Evolutionary conservation across 192 early-diverging fungal species (phyloP).

Genomic region (Umbelopsis sp.): DNA sequence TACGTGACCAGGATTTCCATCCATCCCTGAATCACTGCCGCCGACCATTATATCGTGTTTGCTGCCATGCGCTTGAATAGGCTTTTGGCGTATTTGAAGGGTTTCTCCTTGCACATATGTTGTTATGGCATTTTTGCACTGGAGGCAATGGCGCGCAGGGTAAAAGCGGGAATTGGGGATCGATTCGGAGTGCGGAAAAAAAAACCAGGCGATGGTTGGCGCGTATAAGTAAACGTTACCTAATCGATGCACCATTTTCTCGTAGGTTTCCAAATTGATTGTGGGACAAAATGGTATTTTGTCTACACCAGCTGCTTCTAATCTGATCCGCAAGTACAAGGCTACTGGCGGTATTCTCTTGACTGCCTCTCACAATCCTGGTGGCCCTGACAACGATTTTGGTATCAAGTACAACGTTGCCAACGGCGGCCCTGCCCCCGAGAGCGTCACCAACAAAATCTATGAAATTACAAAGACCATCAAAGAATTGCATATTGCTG

Average conservation of each 20-base stretch:
- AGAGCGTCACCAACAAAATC: constrained; percentile 92
- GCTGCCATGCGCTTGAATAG: no score
- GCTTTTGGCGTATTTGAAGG: no score
- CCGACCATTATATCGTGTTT: no score
- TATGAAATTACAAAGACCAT: constrained; percentile 82
- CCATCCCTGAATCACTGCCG: no score
- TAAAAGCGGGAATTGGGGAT: not conserved
- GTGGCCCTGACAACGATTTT: constrained; percentile 97
- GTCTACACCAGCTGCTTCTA: constrained; percentile 94
- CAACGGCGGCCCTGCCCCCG: constrained; percentile 98
- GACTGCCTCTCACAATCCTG: constrained; percentile 99
- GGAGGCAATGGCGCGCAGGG: no score
- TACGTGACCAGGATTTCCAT: no score
- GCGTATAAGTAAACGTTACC: constrained; percentile 1
- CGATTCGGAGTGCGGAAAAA: no score
- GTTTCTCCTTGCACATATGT: no score
- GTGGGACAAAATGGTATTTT: constrained; percentile 92
- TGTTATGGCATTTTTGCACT: no score
- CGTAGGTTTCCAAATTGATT: constrained; percentile 81
- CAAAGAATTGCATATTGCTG: constrained; percentile 62
- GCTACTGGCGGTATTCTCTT: constrained; percentile 94
- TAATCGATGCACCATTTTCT: constrained; percentile 18
- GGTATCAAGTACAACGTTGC: constrained; percentile 98
- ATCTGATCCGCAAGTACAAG: constrained; percentile 85
- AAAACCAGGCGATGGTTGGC: not conserved